A percentile compares a stretch with the other conserved stretches of the same genome.
Evolutionary conservation across 495 filamentous ascomycete species (phyloP).

Genomic region (Hyaloscypha hepaticicola): DNA sequence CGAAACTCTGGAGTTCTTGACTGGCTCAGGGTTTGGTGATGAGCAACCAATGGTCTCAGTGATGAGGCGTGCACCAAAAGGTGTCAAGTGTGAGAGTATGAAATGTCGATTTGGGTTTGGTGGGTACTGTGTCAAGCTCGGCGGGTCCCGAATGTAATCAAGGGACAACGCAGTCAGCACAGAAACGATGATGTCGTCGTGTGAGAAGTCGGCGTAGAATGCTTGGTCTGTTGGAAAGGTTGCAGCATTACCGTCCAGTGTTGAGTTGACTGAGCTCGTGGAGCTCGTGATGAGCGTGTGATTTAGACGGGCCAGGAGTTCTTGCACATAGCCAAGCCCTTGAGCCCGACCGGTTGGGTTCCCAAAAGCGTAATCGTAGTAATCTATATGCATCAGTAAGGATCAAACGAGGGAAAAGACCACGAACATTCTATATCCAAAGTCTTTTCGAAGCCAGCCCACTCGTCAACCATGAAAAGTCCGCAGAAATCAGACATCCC

Average conservation of each 20-base stretch:
- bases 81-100: constrained; percentile 38
- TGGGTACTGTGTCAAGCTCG: constrained; percentile 35
- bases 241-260: constrained; percentile 38
- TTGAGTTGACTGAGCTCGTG: constrained; percentile 42
- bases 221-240: constrained; percentile 44
- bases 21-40: constrained; percentile 29
- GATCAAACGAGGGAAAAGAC: neutral
- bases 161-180: constrained; percentile 44
- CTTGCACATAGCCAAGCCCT: constrained; percentile 43
- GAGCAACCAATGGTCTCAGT: constrained; percentile 42
- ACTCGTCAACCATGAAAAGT: constrained; percentile 41
- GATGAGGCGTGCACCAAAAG: constrained; percentile 40
- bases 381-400: constrained; percentile 27
- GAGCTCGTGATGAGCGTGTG: constrained; percentile 37
- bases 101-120: constrained; percentile 38
- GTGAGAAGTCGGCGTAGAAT: constrained; percentile 50
- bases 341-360: constrained; percentile 42
- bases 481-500: constrained; percentile 35
- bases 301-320: constrained; percentile 40
- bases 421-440: constrained; percentile 35
- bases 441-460: constrained; percentile 43
- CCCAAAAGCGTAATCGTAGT: constrained; percentile 41
- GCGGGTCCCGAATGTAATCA: constrained; percentile 40
- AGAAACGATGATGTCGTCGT: constrained; percentile 49
- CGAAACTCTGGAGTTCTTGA: constrained; percentile 28